Base-by-base conservation (phyloP, 768 basidiomycete genomes). In the Leccinum ochraceum region DNA sequence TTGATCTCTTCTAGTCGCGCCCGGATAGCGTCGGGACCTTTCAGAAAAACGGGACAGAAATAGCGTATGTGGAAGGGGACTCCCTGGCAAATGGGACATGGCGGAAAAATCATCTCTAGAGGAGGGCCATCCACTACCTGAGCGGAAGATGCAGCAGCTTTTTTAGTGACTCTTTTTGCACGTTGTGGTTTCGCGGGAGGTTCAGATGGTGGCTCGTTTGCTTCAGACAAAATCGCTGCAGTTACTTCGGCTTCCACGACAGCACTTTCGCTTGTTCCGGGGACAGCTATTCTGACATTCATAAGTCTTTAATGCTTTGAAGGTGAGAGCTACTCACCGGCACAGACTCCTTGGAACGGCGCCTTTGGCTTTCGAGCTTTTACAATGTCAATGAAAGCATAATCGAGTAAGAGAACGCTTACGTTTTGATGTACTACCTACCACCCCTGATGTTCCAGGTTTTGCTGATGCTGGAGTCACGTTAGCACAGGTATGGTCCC, bases 61-160 rank as follows among this genome's bases (percentile, higher is more conserved):
- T 76, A 76, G n/a, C 79, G 80, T 56, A 77, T 71, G 62, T 88
- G 86, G 42, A 76, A 73, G 7, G 82, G 79, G 4, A 64, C 62
- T 50, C 69, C 69, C 20, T 74, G 70, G 69, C 86, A 87, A 22
- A 84, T 71, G 44, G 79, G 80, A 61, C 86, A 83, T 1, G 59
- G 56, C 1, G 59, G 60, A 58, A 52, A 54, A 48, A 61, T 57
- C 52, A 58, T 52, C n/a, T 36, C 56, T 6, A 17, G 30, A 24
- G 59, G 0, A 46, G 44, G 10, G 10, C 37, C 10, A 44, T 49
- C 32, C 22, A 10, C 28, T 2, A 62, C 50, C 5, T 20, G 17
- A 32, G 30, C 46, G 20, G 56, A 36, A 34, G 61, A 37, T 22
- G 49, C 14, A 50, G 55, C 34, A 7, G 62, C 3, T 14, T 57